These are phyloP conservation scores for Poteriospumella lacustris DNA, from an alignment of 108 stramenopile species.

Conservation along the genomic window DNA sequence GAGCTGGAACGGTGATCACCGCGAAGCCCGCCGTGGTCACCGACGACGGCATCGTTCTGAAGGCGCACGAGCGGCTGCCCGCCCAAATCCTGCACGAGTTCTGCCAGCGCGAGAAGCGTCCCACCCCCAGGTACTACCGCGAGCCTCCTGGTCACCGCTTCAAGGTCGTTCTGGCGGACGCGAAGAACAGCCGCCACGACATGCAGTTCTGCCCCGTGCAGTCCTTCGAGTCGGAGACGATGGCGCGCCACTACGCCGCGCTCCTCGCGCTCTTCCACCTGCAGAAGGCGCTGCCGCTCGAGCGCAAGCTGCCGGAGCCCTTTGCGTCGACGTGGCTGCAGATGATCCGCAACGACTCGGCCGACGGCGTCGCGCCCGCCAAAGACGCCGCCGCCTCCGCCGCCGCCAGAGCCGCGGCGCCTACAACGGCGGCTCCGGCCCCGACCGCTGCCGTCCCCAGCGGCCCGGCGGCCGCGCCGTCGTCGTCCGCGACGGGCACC, in stretches of 20 bases:
- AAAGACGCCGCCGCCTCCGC: neutral
- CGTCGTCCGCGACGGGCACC: neutral
- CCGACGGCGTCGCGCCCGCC: neutral
- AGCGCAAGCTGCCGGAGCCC: conserved; percentile 82
- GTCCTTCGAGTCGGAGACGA: conserved; percentile 63
- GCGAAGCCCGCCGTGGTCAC: conserved; percentile 49
- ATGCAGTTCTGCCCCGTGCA: conserved; percentile 63
- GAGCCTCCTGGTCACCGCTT: conserved; percentile 34
- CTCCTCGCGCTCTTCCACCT: conserved; percentile 73
- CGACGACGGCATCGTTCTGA: conserved; percentile 61
- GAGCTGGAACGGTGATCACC: conserved; percentile 30
- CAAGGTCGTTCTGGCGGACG: conserved; percentile 70
- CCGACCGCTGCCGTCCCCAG: neutral
- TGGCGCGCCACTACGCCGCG: conserved; percentile 75
- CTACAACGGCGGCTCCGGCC: neutral
- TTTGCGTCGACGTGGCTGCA: conserved; percentile 72
- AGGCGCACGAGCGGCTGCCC: conserved; percentile 79
- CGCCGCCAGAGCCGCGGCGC: neutral
- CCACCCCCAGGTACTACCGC: conserved; percentile 55
- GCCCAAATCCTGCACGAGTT: conserved; percentile 63
- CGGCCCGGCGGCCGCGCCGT: neutral
- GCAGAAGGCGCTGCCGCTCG: conserved; percentile 71
- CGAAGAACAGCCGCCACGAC: conserved; percentile 65
- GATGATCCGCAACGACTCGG: conserved; percentile 25
- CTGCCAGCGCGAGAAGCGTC: conserved; percentile 60